Evolutionary conservation across 495 filamentous ascomycete genomes (phyloP).

Genomic region (Penicillium antarcticum): DNA sequence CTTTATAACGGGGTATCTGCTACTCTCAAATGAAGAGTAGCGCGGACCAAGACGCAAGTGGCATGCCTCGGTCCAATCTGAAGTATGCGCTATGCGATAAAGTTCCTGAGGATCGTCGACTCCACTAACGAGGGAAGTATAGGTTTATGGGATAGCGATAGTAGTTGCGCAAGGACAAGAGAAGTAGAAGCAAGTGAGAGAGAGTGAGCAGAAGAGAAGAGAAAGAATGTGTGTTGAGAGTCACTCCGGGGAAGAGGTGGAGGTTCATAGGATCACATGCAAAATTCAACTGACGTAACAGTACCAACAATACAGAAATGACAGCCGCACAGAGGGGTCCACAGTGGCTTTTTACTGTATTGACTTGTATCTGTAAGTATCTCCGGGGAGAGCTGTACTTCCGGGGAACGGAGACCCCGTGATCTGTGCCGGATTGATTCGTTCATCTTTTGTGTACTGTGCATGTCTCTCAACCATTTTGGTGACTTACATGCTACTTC

Average conservation of each 20-base stretch:
- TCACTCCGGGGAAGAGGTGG: conserved; percentile 5
- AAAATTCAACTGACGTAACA: conserved; percentile 29
- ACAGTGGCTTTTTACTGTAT: conserved; percentile 1
- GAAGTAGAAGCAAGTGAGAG: not conserved
- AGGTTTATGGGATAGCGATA: not conserved
- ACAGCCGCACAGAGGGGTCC: conserved; percentile 1
- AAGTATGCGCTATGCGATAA: conserved; percentile 2
- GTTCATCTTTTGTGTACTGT: too few relatives aligned
- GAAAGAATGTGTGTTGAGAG: conserved; percentile 3
- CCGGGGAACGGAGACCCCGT: conserved; percentile 7
- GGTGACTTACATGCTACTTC: not conserved
- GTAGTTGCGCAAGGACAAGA: not conserved
- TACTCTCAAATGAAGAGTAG: conserved; percentile 29
- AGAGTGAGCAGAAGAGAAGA: not conserved
- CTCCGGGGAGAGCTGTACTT: conserved; percentile 4
- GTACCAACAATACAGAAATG: conserved; percentile 30
- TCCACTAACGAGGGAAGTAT: conserved; percentile 1
- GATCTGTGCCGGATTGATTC: too few relatives aligned
- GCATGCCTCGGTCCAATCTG: conserved; percentile 31
- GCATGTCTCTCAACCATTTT: too few relatives aligned
- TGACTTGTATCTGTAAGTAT: not conserved
- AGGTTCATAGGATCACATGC: conserved; percentile 39
- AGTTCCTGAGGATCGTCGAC: conserved; percentile 1
- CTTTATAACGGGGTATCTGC: conserved; percentile 4
- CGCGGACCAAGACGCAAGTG: conserved; percentile 16